These are phyloP conservation scores for Tolypocladium tropicale DNA, from an alignment of 2,329 filamentous ascomycete species.

Conservation along the genomic window DNA sequence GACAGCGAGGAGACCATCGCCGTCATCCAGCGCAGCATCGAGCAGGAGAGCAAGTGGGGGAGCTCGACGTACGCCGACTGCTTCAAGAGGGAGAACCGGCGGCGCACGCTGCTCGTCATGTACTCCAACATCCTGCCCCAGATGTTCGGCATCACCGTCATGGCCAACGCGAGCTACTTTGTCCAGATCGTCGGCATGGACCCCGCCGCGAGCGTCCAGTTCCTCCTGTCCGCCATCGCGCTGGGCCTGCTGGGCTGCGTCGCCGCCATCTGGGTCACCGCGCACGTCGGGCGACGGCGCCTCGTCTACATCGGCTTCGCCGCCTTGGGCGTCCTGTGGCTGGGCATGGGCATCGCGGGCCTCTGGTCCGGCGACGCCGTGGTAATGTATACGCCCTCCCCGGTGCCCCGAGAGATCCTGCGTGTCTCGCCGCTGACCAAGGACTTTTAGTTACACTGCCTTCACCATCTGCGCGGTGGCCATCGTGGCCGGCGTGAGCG, in stretches of 20 bases:
- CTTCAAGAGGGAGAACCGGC: slow-evolving; percentile 31
- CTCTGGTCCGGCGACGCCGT: not conserved
- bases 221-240: not conserved
- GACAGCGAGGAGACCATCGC: slow-evolving; percentile 29
- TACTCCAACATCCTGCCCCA: slow-evolving; percentile 12
- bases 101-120: slow-evolving; percentile 29
- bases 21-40: slow-evolving; percentile 36
- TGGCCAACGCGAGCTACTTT: not conserved
- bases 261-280: not conserved
- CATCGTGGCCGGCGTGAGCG: not conserved
- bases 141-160: not conserved
- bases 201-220: not conserved
- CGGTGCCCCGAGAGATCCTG: too few species aligned
- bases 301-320: not conserved
- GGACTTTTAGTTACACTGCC: not conserved
- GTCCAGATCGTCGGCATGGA: not conserved
- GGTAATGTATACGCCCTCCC: not conserved
- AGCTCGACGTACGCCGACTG: slow-evolving; percentile 29
- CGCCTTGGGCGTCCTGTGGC: not conserved
- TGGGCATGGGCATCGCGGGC: not conserved
- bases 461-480: not conserved
- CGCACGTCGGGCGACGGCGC: not conserved
- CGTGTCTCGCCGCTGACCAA: too few species aligned
- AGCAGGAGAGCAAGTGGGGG: slow-evolving; percentile 22
- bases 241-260: not conserved